These are phyloP conservation scores for Parasitella parasitica DNA, from an alignment of 371 early-diverging fungal species.

Conservation along the genomic window DNA sequence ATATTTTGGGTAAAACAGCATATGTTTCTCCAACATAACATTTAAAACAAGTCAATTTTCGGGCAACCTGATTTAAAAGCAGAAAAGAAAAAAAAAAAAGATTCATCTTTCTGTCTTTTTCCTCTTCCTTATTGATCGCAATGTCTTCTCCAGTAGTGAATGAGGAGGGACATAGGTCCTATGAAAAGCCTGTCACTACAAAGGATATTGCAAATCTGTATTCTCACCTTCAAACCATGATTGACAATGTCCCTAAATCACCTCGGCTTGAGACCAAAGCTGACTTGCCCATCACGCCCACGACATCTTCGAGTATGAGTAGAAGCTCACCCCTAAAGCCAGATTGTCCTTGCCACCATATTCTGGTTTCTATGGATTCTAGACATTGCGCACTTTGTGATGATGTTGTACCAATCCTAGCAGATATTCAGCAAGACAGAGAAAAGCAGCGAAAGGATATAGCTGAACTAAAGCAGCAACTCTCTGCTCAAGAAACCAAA, in stretches of 20 bases:
- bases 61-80: not conserved
- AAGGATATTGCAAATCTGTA: conserved; percentile 58
- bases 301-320: not conserved
- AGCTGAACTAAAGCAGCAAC: conserved; percentile 22
- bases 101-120: not conserved
- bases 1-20: not conserved
- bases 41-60: not conserved
- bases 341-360: conserved; percentile 40
- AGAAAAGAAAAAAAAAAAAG: not conserved
- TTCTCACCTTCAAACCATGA: conserved; percentile 54
- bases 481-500: conserved; percentile 21
- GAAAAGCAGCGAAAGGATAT: conserved; percentile 29
- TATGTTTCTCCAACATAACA: not conserved
- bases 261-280: not conserved
- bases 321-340: conserved; percentile 3
- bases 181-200: conserved; percentile 43
- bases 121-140: not conserved
- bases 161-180: not conserved
- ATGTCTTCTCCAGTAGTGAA: not conserved
- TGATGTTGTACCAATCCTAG: conserved; percentile 43
- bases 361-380: conserved; percentile 30
- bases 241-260: conserved; percentile 43
- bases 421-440: conserved; percentile 37
- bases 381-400: conserved; percentile 49
- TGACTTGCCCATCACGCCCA: conserved; percentile 9